Base-by-base conservation (phyloP, 2,329 filamentous ascomycete species). In the Cladosporium sp. region DNA sequence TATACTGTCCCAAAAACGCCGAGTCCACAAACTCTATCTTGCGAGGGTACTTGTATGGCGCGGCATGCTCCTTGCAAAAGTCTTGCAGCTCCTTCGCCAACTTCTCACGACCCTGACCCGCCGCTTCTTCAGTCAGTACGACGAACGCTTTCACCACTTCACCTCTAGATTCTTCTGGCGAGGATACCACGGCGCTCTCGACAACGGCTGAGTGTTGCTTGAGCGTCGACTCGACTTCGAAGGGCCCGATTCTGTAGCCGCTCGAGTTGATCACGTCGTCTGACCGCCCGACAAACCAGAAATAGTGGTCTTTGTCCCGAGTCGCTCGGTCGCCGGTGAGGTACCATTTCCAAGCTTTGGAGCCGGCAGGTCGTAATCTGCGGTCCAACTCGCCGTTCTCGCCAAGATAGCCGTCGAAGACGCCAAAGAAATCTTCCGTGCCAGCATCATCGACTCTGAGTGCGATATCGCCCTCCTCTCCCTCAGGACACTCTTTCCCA, bases 281-380 rank as follows among this genome's bases (percentile, higher is more conserved):
- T 55, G 97, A 92, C 74, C 94, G 90, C 65, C 94, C 94, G 61
- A 93, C 90, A 73, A 99, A 97, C 94, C 94, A 97, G 84, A 97
- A 97, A 81, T 96, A 97, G 57, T 94, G 94, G 69, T 97, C 93
- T 75, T 96, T 89, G 74, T 99, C 94, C 71, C 93, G 89, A 60
- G 88, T 92, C 58, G 93, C 94, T 72, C 93, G 92, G 60, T 76
- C 74, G 9, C 74, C 74, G 0, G 74, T 76, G 6, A 73, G 62
- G 57, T 74, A 76, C 65, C 64, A 75, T 11, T 60, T 61, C 19
- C 51, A 36, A 0, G 39, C 51, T 1, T 58, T 25, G 20, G 59
- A 45, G 11, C 43, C 55, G 14, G 60, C 30, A 12, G 55, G 51
- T 25, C 58, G 36, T 3, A 68, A 43, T 25, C 59, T 64, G 1